These are phyloP conservation scores for Mycogone perniciosa DNA, from an alignment of 2,329 filamentous ascomycete genomes.

Conservation along the genomic window DNA sequence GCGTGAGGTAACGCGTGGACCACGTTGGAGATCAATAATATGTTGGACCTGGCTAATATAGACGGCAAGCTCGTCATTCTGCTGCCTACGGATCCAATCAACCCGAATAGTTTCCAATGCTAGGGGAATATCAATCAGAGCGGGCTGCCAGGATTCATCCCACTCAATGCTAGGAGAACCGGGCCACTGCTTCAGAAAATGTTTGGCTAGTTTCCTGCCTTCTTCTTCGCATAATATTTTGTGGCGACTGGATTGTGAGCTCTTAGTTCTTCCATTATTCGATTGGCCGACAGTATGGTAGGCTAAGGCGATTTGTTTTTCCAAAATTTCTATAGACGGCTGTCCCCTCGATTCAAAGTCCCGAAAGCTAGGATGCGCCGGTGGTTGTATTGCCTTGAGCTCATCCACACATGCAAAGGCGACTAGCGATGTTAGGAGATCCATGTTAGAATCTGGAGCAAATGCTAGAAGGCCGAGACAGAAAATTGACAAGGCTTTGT, in stretches of 20 bases:
- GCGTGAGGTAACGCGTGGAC: not conserved
- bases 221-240: not conserved
- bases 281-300: not conserved
- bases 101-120: not conserved
- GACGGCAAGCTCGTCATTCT: not conserved
- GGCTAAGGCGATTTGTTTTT: not conserved
- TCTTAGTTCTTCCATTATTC: not conserved
- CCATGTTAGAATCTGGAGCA: not conserved
- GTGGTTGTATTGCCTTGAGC: constrained; percentile 5
- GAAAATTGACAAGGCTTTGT: not conserved
- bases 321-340: not conserved
- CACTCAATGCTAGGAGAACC: not conserved
- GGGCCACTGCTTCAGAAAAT: constrained; percentile 10
- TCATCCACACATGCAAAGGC: constrained; percentile 1
- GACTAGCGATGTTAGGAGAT: constrained; percentile 10
- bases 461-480: constrained; percentile 13
- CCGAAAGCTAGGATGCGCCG: constrained; percentile 1
- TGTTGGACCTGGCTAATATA: not conserved
- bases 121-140: not conserved
- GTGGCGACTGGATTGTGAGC: not conserved
- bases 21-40: not conserved
- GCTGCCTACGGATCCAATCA: constrained; percentile 5
- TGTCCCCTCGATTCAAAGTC: constrained; percentile 10
- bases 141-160: not conserved
- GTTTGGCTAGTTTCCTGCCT: not conserved